Conservation (phyloP, 495 filamentous ascomycete genomes). For the Articulospora tetracladia region DNA sequence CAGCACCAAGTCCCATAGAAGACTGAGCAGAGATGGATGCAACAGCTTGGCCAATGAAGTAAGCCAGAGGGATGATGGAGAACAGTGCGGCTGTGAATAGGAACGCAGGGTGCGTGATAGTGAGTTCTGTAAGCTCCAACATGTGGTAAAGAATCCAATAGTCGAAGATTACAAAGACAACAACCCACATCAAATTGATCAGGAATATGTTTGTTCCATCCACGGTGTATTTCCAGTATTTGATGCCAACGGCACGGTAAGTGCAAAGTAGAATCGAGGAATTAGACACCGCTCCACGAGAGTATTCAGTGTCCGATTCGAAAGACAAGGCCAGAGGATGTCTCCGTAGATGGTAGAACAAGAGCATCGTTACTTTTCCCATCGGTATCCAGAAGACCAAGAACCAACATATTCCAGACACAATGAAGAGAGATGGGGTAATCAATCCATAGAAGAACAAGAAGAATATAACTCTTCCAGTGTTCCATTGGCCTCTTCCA, state of each 20-base stretch:
- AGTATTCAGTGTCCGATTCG: conserved; percentile 76
- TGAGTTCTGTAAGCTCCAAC: conserved; percentile 58
- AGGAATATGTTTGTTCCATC: conserved; percentile 99
- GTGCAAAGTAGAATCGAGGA: conserved; percentile 93
- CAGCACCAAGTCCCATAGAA: conserved; percentile 98
- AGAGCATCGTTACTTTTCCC: conserved; percentile 87
- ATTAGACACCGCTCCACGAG: conserved; percentile 63
- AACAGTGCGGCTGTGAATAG: conserved; percentile 81
- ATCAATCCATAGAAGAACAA: conserved; percentile 93
- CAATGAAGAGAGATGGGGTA: conserved; percentile 81
- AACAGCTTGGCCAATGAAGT: conserved; percentile 98
- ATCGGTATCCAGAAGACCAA: conserved; percentile 98
- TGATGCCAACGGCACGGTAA: conserved; percentile 87
- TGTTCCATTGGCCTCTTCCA: conserved; percentile 91
- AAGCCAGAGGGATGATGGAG: conserved; percentile 95
- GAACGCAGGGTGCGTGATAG: conserved; percentile 74
- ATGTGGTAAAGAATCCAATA: conserved; percentile 70
- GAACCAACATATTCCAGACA: conserved; percentile 89
- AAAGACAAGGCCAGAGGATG: conserved; percentile 93
- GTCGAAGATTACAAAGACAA: conserved; percentile 89
- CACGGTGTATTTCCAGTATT: conserved; percentile 99
- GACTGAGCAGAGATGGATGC: conserved; percentile 99
- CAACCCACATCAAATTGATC: conserved; percentile 90
- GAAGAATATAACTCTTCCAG: conserved; percentile 94
- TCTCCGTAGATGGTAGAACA: conserved; percentile 87